phyloP scores from a whole-genome alignment of 2,329 filamentous ascomycete species.

The Beauveria brongniartii region DNA sequence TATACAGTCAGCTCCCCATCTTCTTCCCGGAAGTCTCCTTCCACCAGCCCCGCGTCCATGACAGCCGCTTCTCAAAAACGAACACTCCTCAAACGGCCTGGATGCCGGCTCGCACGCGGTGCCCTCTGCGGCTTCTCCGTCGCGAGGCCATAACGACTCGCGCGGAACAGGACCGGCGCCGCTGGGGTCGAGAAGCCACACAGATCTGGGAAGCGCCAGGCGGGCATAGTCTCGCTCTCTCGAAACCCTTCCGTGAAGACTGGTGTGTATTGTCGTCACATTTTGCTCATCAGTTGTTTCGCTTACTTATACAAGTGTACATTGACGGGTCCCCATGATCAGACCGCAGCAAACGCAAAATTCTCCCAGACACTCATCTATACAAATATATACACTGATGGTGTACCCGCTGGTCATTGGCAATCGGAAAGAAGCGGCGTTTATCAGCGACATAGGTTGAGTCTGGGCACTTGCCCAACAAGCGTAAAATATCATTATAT shows the following conservation, averaged over 20 bases:
- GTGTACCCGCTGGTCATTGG: neutral
- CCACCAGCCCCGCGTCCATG: neutral
- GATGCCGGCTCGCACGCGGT: constrained; percentile 16
- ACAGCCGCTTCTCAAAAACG: neutral
- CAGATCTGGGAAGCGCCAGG: constrained; percentile 25
- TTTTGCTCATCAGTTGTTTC: neutral
- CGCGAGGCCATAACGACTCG: constrained; percentile 31
- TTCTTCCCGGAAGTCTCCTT: neutral
- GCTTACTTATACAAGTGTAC: too few species aligned
- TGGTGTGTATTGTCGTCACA: neutral
- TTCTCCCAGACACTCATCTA: neutral
- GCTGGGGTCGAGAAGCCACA: constrained; percentile 19
- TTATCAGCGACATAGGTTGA: neutral
- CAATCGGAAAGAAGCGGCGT: neutral
- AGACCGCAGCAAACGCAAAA: neutral
- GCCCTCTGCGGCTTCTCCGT: constrained; percentile 21
- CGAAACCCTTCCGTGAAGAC: too few species aligned
- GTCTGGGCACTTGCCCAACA: neutral
- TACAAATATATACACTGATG: neutral
- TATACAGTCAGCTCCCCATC: too few species aligned
- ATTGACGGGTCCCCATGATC: neutral
- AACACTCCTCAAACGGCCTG: constrained; percentile 12
- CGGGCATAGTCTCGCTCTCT: constrained; percentile 14
- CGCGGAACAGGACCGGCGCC: constrained; percentile 30
- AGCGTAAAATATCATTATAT: neutral